phyloP scores from a whole-genome alignment of 495 filamentous ascomycete species.

The Thozetella sp. region DNA sequence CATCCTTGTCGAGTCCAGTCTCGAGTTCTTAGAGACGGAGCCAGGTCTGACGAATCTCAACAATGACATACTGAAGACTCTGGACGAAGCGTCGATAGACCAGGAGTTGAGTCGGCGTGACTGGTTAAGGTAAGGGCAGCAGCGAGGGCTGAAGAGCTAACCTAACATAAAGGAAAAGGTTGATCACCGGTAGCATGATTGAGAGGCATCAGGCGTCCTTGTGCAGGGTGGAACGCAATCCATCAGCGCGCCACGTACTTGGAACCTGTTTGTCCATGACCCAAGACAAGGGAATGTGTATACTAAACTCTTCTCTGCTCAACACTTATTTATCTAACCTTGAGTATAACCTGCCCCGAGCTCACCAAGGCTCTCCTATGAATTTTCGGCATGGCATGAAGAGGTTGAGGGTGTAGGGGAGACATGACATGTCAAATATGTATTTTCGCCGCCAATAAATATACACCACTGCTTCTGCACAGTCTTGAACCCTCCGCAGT shows the following conservation, averaged over 20 bases:
- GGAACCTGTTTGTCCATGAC: neutral
- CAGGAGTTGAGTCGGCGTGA: neutral
- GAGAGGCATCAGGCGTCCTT: neutral
- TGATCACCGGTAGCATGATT: neutral
- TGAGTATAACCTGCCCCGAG: neutral
- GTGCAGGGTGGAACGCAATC: neutral
- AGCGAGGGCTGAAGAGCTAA: neutral
- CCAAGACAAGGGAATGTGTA: neutral
- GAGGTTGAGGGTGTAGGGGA: no score
- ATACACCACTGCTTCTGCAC: no score
- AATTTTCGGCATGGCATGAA: no score
- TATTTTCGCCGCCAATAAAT: no score
- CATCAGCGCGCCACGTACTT: neutral
- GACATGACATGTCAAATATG: no score
- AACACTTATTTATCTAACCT: neutral
- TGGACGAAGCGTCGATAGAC: neutral
- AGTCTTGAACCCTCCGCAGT: no score
- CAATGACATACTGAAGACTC: neutral
- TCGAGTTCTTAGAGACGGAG: neutral
- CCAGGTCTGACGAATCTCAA: neutral
- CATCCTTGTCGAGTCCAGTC: neutral
- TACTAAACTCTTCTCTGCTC: neutral
- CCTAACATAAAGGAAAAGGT: neutral
- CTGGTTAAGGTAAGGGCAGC: neutral
- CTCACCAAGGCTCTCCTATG: neutral